Evolutionary conservation across 805 yeast species (phyloP).

Genomic region (Kazachstania bromeliacearum): DNA sequence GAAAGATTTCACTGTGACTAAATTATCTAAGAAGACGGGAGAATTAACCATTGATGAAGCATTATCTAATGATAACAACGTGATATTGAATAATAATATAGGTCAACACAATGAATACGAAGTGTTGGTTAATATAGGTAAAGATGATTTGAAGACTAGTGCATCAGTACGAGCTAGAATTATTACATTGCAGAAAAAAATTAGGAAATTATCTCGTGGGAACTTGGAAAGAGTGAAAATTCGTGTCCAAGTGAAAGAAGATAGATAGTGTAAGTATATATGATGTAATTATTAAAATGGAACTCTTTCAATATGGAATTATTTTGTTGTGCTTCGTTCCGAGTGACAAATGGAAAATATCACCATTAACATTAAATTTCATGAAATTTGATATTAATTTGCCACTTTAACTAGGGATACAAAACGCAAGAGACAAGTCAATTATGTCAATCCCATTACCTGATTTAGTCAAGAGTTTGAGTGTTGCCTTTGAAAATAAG

Average conservation of each 20-base stretch:
- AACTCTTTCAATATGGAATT: no score
- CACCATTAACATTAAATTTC: no score
- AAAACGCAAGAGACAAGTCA: background rate
- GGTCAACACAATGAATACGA: conserved; percentile 23
- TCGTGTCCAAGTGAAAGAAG: conserved; percentile 42
- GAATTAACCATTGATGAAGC: conserved; percentile 16
- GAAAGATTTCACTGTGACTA: conserved; percentile 7
- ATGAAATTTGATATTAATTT: no score
- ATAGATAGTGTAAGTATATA: no score
- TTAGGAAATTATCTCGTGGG: conserved; percentile 44
- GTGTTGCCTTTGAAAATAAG: conserved; percentile 50
- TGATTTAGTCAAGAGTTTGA: conserved; percentile 59
- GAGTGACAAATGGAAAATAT: no score
- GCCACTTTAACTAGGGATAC: no score
- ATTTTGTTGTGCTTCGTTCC: no score
- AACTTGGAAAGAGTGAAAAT: conserved; percentile 45
- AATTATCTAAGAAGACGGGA: conserved; percentile 8
- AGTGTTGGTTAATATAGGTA: conserved; percentile 36
- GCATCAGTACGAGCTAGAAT: conserved; percentile 52
- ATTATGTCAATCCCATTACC: conserved; percentile 36
- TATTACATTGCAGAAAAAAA: conserved; percentile 48
- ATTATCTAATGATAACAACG: background rate
- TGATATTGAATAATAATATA: background rate
- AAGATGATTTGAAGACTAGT: conserved; percentile 48
- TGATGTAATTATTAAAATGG: no score